Percentiles rank a stretch among this genome's conserved stretches.
These are phyloP conservation scores for Pythium aphanidermatum DNA, from an alignment of 352 stramenopile genomes.

Conservation along the genomic window DNA sequence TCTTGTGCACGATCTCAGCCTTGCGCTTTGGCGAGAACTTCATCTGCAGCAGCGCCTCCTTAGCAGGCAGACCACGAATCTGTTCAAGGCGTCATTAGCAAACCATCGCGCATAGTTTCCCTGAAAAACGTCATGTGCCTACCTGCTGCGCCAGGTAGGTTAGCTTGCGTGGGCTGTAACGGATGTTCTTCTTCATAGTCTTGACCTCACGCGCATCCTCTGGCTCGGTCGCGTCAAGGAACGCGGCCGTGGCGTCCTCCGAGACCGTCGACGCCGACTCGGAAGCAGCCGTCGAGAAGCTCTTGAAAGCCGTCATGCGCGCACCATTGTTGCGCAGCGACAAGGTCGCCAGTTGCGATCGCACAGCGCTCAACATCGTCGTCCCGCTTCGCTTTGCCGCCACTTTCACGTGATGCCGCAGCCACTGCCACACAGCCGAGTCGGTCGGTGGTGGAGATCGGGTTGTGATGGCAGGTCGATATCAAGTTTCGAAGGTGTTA, in stretches of 20 bases:
- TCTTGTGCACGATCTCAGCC: constrained; percentile 79
- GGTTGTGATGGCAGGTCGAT: constrained; percentile 7
- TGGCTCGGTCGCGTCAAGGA: constrained; percentile 55
- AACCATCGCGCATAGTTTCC: background rate
- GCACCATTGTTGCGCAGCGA: constrained; percentile 44
- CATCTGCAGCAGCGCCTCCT: constrained; percentile 79
- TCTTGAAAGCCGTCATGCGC: constrained; percentile 11
- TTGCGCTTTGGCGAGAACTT: constrained; percentile 85
- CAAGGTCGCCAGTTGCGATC: constrained; percentile 48
- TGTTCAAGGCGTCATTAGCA: constrained; percentile 13
- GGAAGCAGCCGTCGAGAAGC: constrained; percentile 31
- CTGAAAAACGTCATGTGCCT: background rate
- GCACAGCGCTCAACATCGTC: constrained; percentile 55
- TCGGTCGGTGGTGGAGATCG: constrained; percentile 23
- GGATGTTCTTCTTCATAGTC: constrained; percentile 80
- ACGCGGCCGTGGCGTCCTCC: constrained; percentile 50
- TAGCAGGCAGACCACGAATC: constrained; percentile 66
- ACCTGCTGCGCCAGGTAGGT: constrained; percentile 76
- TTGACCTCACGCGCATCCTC: constrained; percentile 52
- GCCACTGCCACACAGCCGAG: background rate
- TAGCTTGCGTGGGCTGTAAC: constrained; percentile 75
- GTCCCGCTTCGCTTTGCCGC: background rate
- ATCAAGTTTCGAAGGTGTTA: no score
- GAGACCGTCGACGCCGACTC: constrained; percentile 12
- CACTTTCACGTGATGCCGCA: background rate